Conservation (phyloP, 805 yeast species). For the Barnettozyma wickerhamii region DNA sequence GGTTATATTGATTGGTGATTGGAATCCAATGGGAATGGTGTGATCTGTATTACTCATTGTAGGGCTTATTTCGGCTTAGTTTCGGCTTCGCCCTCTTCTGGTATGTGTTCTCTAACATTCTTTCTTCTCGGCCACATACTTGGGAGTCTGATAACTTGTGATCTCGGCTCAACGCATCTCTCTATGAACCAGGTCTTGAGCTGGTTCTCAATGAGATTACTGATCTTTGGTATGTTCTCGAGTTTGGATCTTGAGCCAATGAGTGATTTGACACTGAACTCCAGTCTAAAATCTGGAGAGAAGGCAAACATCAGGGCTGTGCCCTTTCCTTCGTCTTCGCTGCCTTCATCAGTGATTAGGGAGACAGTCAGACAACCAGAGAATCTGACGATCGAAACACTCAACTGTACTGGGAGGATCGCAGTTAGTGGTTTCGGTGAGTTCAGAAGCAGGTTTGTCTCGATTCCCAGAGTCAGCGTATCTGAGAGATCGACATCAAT, state of each 20-base stretch:
- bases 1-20: conserved; percentile 13
- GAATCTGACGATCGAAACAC: conserved; percentile 86
- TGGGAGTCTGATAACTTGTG: conserved; percentile 80
- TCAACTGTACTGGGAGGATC: conserved; percentile 75
- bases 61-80: not conserved
- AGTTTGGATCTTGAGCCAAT: conserved; percentile 91
- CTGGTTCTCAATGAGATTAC: conserved; percentile 76
- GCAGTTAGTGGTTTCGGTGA: conserved; percentile 84
- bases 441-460: conserved; percentile 72
- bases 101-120: conserved; percentile 40
- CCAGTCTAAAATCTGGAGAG: conserved; percentile 85
- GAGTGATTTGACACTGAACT: conserved; percentile 80
- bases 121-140: conserved; percentile 79
- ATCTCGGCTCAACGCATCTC: conserved; percentile 90
- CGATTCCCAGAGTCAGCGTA: conserved; percentile 79
- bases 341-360: conserved; percentile 23
- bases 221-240: conserved; percentile 89
- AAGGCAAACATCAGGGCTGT: conserved; percentile 86
- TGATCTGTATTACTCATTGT: too few relatives aligned
- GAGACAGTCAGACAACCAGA: conserved; percentile 87
- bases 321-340: conserved; percentile 32
- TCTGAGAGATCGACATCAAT: conserved; percentile 90
- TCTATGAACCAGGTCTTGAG: conserved; percentile 88
- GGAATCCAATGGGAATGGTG: too few relatives aligned
- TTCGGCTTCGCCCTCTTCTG: conserved; percentile 9